phyloP scores from a whole-genome alignment of 495 filamentous ascomycete species.

The Penicillium herquei region DNA sequence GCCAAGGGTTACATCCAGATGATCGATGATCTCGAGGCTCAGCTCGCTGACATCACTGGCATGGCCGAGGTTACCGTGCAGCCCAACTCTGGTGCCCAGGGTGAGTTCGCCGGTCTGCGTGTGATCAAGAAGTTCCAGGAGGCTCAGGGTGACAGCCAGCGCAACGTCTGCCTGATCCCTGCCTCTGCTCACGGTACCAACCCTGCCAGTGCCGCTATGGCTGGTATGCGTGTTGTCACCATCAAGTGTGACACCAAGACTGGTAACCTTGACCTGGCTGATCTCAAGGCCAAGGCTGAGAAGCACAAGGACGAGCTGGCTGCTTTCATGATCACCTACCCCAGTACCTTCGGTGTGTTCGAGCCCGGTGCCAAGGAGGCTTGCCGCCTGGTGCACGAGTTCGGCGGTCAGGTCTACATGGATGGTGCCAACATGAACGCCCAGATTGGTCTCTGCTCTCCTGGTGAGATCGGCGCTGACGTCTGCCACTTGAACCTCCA shows the following conservation, averaged over 20 bases:
- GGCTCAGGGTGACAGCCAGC: slow-evolving; percentile 59
- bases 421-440: slow-evolving; percentile 99
- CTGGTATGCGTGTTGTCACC: slow-evolving; percentile 92
- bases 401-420: slow-evolving; percentile 98
- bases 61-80: slow-evolving; percentile 90
- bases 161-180: slow-evolving; percentile 94
- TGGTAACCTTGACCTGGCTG: slow-evolving; percentile 86
- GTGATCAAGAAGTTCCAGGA: slow-evolving; percentile 88
- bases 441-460: slow-evolving; percentile 95
- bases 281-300: slow-evolving; percentile 84
- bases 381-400: slow-evolving; percentile 78
- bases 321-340: slow-evolving; percentile 98
- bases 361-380: slow-evolving; percentile 88
- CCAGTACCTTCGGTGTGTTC: slow-evolving; percentile 94
- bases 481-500: slow-evolving; percentile 98
- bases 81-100: slow-evolving; percentile 96
- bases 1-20: slow-evolving; percentile 68
- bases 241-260: slow-evolving; percentile 87
- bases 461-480: slow-evolving; percentile 94
- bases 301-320: slow-evolving; percentile 83
- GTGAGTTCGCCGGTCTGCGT: slow-evolving; percentile 92
- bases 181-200: slow-evolving; percentile 98
- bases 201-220: slow-evolving; percentile 95
- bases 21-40: slow-evolving; percentile 68
- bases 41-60: slow-evolving; percentile 83